A percentile compares a stretch with the other conserved stretches of the same genome.
phyloP scores from a whole-genome alignment of 176 grass and related monocot genomes.

The Cenchrus americanus region DNA sequence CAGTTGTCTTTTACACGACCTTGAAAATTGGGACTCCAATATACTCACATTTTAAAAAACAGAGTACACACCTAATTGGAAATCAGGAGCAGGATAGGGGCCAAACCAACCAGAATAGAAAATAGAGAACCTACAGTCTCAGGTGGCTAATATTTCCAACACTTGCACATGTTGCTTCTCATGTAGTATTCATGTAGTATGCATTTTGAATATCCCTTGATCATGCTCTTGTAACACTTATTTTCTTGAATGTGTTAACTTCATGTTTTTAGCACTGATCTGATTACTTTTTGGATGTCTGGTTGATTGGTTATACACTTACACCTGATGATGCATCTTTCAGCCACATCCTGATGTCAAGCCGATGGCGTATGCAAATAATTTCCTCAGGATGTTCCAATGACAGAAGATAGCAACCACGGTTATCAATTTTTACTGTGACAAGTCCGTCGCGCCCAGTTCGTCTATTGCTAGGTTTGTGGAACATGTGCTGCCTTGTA shows the following conservation, averaged over 20 bases:
- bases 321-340: conserved; percentile 21
- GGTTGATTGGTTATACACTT: background rate
- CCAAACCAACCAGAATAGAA: background rate
- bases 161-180: background rate
- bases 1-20: background rate
- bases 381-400: conserved; percentile 74
- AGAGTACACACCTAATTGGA: background rate
- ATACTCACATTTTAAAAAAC: background rate
- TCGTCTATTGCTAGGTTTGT: conserved; percentile 21
- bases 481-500: background rate
- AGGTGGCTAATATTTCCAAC: background rate
- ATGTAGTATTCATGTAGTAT: background rate
- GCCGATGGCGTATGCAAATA: conserved; percentile 79
- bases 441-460: background rate
- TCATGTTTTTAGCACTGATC: background rate
- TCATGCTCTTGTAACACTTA: background rate
- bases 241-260: background rate
- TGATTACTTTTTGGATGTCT: background rate
- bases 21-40: background rate
- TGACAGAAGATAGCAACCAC: conserved; percentile 25
- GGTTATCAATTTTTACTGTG: conserved; percentile 7
- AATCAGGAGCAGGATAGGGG: background rate
- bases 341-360: conserved; percentile 73
- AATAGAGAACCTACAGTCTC: background rate
- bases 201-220: conserved; percentile 2